Evolutionary conservation across 176 grass and related monocot genomes (phyloP), one percentile per base, ranked within the genome.

Genomic region (Triticum urartu): DNA sequence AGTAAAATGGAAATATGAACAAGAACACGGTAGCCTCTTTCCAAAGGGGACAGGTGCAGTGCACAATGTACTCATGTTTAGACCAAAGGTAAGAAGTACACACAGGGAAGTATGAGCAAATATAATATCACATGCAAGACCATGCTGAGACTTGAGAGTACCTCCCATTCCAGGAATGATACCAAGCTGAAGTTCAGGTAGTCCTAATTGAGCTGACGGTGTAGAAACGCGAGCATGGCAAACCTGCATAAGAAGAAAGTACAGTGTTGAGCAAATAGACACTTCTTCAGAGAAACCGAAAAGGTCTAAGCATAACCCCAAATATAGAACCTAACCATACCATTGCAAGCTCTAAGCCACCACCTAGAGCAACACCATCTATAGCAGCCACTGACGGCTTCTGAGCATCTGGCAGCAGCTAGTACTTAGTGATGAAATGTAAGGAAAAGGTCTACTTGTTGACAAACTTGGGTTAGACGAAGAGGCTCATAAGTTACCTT

Each of bases 81-180:
- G 47, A 34, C 26, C 30, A 68, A 82, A 77, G 15, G 43, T n/a
- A 28, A 61, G 71, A 20, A 64, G 18, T 43, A 83, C 6, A 45
- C 33, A 79, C 28, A 79, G 42, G 25, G 36, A 5, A 47, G 43
- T 34, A 35, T 38, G 28, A 38, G 3, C 6, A 77, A 68, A 81
- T 21, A 70, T 69, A 54, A 7, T 9, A 60, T 21, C 79, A 50
- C 33, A 52, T 32, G 5, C 75, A 80, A 80, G 11, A 54, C 14
- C 9, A 75, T 73, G 20, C 28, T 84, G 60, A 45, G 43, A 43
- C 21, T 80, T 68, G n/a, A 80, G 71, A 84, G 5, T 88, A 98
- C 96, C 96, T 91, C 96, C 96, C 86, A 98, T 64, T 89, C 93
- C 96, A 65, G 96, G 91, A 88, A 98, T 95, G 72, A 98, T 79